Base-by-base conservation (phyloP, 2,329 filamentous ascomycete genomes). In the Chaetomium strumarium region DNA sequence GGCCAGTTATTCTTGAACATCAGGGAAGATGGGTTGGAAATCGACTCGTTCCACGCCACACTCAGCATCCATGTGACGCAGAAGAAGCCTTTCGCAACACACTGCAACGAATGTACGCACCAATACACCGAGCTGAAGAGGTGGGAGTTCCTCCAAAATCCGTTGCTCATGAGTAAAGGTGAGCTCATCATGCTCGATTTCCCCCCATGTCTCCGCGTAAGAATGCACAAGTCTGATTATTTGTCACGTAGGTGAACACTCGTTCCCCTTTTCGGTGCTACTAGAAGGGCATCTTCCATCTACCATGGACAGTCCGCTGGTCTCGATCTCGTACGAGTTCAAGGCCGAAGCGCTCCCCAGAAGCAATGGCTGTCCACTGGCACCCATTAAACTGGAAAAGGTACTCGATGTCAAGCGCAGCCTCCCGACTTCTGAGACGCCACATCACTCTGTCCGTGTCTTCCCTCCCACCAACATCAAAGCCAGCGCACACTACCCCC, bases 401-500 rank as follows among this genome's bases (percentile, higher is more conserved):
- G 78, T 79, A 10, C 75, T 97, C 41, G 76, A 84, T 51, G 79
- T 97, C 60, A 85, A 85, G 72, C 88, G 92, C 56, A 87, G 90
- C 33, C 81, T 97, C 24, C 78, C 72, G 8, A 71, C 86, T 49
- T 82, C 88, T 2, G 87, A 90, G 45, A 77, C 80, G 49, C 90
- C 95, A 56, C 92, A 95, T 71, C 85, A 91, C 70, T 95, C 88
- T 14, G 84, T 96, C 57, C 89, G 92, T 64, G 88, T 97, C 65
- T 99, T 99, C 72, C 93, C 92, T 44, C 92, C 93, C 0, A 99
- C 93, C 60, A 93, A 95, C 71, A 85, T 99, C 64, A 91, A 89
- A 60, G 88, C 90, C 53, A 85, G 84, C 64, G 86, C 93, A 57
- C 84, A 89, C 63, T 85, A 95, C 58, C 86, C 86, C 43, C 83